Percentiles rank a stretch among this genome's conserved stretches.
Conservation (phyloP, 2,329 filamentous ascomycete species). For the Elsinoe arachidis region DNA sequence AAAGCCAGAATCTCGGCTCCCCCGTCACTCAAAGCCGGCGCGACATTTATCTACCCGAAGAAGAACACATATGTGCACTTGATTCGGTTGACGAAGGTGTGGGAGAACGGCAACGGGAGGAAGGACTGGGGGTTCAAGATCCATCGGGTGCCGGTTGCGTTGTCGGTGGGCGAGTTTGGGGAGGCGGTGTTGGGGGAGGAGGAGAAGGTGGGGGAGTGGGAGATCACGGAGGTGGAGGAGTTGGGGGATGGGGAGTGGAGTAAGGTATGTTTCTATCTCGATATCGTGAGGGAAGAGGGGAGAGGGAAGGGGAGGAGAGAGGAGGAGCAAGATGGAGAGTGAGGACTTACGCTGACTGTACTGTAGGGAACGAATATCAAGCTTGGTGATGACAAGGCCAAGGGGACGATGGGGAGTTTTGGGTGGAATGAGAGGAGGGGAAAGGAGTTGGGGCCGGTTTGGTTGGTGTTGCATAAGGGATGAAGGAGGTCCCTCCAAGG, state of each 20-base stretch:
- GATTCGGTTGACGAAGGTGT: slow-evolving; percentile 23
- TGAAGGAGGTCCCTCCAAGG: slow-evolving; percentile 9
- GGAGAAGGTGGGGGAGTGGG: slow-evolving; percentile 22
- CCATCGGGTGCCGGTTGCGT: slow-evolving; percentile 24
- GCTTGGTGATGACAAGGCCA: slow-evolving; percentile 23
- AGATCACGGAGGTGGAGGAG: slow-evolving; percentile 27
- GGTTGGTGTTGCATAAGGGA: slow-evolving; percentile 26
- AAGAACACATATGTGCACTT: slow-evolving; percentile 25
- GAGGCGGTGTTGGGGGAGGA: slow-evolving; percentile 22
- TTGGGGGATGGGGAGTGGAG: slow-evolving; percentile 23
- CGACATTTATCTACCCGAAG: slow-evolving; percentile 23
- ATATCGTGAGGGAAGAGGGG: no score
- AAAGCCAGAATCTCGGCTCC: background rate
- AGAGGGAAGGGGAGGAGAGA: no score
- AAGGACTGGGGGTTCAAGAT: slow-evolving; percentile 23
- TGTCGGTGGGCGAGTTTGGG: slow-evolving; percentile 23
- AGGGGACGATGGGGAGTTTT: slow-evolving; percentile 22
- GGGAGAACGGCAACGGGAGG: slow-evolving; percentile 18
- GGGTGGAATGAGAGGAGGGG: slow-evolving; percentile 28
- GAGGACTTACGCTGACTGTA: background rate
- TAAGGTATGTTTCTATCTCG: slow-evolving; percentile 20
- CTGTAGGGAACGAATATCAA: slow-evolving; percentile 24
- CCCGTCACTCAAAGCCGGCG: slow-evolving; percentile 17
- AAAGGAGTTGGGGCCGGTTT: slow-evolving; percentile 26
- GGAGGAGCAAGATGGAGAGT: background rate